These are phyloP conservation scores for Knufia petricola DNA, from an alignment of 2,329 filamentous ascomycete species.

Conservation along the genomic window DNA sequence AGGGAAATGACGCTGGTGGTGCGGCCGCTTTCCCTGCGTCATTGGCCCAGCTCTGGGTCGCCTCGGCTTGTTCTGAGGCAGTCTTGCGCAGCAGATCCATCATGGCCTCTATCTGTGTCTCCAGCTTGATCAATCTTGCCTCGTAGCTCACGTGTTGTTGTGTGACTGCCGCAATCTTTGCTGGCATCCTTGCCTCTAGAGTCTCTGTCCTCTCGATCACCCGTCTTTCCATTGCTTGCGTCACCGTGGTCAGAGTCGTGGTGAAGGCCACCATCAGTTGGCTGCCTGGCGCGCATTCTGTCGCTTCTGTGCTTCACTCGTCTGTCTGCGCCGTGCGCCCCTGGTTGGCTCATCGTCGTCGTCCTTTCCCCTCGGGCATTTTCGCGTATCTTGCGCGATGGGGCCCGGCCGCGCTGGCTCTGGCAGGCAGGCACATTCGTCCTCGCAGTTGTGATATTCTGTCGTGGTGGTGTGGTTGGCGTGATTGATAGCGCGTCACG, in stretches of 20 bases:
- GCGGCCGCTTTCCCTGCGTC: not conserved
- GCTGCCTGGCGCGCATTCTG: not conserved
- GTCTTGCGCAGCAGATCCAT: not conserved
- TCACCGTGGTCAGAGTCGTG: not conserved
- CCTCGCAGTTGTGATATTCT: not conserved
- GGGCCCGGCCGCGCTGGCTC: not conserved
- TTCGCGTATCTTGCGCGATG: not conserved
- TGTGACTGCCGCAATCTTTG: not conserved
- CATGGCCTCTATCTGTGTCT: not conserved
- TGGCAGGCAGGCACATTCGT: not conserved
- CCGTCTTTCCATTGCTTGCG: not conserved
- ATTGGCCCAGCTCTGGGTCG: not conserved
- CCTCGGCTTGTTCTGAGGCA: not conserved
- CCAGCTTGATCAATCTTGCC: not conserved
- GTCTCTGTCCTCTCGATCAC: not conserved
- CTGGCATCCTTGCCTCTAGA: not conserved
- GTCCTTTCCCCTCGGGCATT: not conserved
- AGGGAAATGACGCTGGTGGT: not conserved
- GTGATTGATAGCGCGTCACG: conserved; percentile 19
- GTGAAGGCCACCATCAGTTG: not conserved
- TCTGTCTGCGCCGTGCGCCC: not conserved
- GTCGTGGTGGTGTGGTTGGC: not conserved
- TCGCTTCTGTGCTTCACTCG: not conserved
- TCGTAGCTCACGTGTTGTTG: not conserved
- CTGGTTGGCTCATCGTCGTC: not conserved